phyloP scores from a whole-genome alignment of 305 asterid species.

The Fraxinus xanthoxyloides region DNA sequence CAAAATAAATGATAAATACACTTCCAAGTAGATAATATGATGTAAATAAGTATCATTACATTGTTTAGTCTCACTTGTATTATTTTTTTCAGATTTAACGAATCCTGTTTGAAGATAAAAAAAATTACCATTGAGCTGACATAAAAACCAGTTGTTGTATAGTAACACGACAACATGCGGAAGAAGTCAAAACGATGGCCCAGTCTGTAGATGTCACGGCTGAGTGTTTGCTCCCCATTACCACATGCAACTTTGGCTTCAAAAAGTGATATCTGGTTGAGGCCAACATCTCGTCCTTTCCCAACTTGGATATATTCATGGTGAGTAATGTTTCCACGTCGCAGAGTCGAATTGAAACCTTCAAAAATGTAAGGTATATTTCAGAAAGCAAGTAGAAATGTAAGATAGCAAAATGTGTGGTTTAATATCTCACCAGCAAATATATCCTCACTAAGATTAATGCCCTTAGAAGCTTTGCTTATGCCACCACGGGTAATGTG shows the following conservation, averaged over 20 bases:
- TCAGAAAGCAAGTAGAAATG: background rate
- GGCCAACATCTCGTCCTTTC: slow-evolving; percentile 34
- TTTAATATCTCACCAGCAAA: slow-evolving; percentile 71
- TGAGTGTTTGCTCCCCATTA: slow-evolving; percentile 31
- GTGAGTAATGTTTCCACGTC: slow-evolving; percentile 29
- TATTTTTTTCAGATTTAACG: background rate
- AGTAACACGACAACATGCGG: slow-evolving; percentile 30
- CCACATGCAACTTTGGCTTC: slow-evolving; percentile 35
- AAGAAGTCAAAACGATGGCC: slow-evolving; percentile 32
- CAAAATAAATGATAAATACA: background rate
- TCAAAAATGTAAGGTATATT: background rate
- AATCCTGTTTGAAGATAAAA: background rate
- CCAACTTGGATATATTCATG: slow-evolving; percentile 36
- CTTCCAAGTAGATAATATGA: background rate
- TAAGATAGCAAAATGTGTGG: slow-evolving; percentile 15
- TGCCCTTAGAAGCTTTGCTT: slow-evolving; percentile 90
- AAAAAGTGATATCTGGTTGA: slow-evolving; percentile 30
- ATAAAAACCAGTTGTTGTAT: slow-evolving; percentile 29
- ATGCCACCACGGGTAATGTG: slow-evolving; percentile 97
- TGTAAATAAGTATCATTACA: background rate
- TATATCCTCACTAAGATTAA: slow-evolving; percentile 93
- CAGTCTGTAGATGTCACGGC: slow-evolving; percentile 30
- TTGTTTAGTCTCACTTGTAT: background rate
- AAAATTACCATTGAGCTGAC: slow-evolving; percentile 22
- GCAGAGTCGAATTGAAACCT: slow-evolving; percentile 29